Conservation (phyloP, 78 protist species). For the Bigelowiella natans region DNA sequence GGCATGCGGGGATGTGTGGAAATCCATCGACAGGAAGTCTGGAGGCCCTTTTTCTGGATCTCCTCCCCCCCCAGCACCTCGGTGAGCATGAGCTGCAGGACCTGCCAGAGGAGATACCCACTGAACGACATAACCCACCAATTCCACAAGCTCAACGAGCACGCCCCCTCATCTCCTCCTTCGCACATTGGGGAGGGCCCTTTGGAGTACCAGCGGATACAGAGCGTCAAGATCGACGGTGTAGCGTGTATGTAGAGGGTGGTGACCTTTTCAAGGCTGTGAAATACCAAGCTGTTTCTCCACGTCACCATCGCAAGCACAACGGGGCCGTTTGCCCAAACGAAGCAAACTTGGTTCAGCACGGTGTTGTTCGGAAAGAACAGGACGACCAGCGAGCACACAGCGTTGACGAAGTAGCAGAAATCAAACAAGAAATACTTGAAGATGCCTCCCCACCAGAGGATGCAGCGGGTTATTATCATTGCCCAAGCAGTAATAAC, state of each 20-base stretch:
- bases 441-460: background rate
- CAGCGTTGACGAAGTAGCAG: slow-evolving; percentile 18
- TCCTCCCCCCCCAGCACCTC: background rate
- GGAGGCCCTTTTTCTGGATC: background rate
- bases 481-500: background rate
- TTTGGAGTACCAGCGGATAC: background rate
- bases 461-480: background rate
- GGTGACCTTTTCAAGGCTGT: slow-evolving; percentile 20
- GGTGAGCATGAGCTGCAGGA: background rate
- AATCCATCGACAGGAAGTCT: background rate
- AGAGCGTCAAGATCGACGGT: slow-evolving; percentile 8
- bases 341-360: slow-evolving; percentile 20
- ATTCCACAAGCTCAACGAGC: background rate
- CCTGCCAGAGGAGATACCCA: background rate
- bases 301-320: slow-evolving; percentile 19
- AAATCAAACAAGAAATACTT: slow-evolving; percentile 28
- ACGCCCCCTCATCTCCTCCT: background rate
- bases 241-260: slow-evolving; percentile 12
- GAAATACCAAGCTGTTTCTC: slow-evolving; percentile 22
- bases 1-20: background rate
- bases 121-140: background rate
- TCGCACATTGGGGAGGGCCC: background rate
- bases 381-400: background rate
- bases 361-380: background rate
- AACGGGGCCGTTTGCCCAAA: slow-evolving; percentile 34